These are phyloP conservation scores for Podospora comata DNA, from an alignment of 495 filamentous ascomycete species.

Conservation along the genomic window DNA sequence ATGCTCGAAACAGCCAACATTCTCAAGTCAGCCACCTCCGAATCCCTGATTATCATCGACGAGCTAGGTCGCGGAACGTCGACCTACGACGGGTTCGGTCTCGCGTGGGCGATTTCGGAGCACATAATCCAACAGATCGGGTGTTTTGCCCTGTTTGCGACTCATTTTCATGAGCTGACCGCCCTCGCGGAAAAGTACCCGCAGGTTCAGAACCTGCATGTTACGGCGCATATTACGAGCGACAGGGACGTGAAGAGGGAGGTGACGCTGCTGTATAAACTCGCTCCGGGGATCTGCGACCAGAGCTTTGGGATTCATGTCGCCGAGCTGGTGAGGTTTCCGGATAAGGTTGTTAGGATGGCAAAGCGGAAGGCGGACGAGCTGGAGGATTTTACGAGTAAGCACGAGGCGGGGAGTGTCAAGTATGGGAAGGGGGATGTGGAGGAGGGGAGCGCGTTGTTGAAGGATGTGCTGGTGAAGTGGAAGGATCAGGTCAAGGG, in stretches of 20 bases:
- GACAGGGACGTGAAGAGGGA: conserved; percentile 55
- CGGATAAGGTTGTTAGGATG: conserved; percentile 96
- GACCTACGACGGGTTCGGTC: conserved; percentile 97
- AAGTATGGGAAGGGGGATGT: conserved; percentile 77
- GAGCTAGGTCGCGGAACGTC: conserved; percentile 97
- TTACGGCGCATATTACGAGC: conserved; percentile 83
- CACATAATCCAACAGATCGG: conserved; percentile 94
- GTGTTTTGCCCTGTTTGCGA: conserved; percentile 91
- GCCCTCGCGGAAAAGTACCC: conserved; percentile 79
- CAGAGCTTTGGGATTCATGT: conserved; percentile 98
- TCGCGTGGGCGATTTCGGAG: conserved; percentile 98
- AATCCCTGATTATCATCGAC: conserved; percentile 96
- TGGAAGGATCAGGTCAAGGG: conserved; percentile 84
- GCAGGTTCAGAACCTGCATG: conserved; percentile 89
- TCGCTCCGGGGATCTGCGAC: conserved; percentile 91
- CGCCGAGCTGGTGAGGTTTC: conserved; percentile 96
- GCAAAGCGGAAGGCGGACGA: conserved; percentile 97
- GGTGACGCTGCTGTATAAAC: conserved; percentile 94
- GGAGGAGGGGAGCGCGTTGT: conserved; percentile 79
- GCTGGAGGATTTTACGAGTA: conserved; percentile 89
- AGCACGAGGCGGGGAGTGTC: conserved; percentile 55
- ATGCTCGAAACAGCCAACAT: conserved; percentile 99
- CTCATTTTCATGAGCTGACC: conserved; percentile 97
- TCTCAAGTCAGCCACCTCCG: conserved; percentile 90
- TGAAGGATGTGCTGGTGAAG: conserved; percentile 79